phyloP scores from a whole-genome alignment of 2,329 filamentous ascomycete species.

The Clonostachys byssicola region DNA sequence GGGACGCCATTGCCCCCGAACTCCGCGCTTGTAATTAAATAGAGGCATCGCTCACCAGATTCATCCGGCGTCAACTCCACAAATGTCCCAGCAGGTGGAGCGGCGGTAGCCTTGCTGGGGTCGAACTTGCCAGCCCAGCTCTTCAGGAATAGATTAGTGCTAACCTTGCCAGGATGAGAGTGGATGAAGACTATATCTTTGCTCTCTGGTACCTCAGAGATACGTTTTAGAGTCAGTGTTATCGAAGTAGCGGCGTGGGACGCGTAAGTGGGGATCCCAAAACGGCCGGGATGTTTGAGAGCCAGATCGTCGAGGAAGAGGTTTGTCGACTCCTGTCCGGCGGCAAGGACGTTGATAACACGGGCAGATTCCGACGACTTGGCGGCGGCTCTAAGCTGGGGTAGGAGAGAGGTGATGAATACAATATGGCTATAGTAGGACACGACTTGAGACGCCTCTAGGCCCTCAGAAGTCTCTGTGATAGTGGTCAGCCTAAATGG shows the following conservation, averaged over 20 bases:
- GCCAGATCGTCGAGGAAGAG: neutral
- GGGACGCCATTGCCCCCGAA: neutral
- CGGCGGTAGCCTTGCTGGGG: too few relatives aligned
- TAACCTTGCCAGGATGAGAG: slow-evolving; percentile 1
- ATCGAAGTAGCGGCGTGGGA: neutral
- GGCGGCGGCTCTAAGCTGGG: neutral
- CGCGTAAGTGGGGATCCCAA: neutral
- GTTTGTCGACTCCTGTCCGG: neutral
- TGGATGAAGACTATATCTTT: neutral
- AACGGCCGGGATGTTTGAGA: neutral
- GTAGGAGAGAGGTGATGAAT: neutral
- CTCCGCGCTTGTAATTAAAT: neutral
- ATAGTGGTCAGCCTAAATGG: too few relatives aligned
- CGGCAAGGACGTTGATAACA: slow-evolving; percentile 1
- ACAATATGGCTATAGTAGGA: neutral
- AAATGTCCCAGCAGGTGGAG: neutral
- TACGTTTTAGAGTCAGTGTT: neutral
- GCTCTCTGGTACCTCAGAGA: neutral
- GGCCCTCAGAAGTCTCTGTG: neutral
- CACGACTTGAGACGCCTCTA: neutral
- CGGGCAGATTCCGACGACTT: neutral
- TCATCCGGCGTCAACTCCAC: neutral
- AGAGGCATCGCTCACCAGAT: neutral
- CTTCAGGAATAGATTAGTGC: neutral
- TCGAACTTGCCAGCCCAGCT: neutral